Conservation (phyloP, 495 filamentous ascomycete species). For the Parathielavia appendiculata region DNA sequence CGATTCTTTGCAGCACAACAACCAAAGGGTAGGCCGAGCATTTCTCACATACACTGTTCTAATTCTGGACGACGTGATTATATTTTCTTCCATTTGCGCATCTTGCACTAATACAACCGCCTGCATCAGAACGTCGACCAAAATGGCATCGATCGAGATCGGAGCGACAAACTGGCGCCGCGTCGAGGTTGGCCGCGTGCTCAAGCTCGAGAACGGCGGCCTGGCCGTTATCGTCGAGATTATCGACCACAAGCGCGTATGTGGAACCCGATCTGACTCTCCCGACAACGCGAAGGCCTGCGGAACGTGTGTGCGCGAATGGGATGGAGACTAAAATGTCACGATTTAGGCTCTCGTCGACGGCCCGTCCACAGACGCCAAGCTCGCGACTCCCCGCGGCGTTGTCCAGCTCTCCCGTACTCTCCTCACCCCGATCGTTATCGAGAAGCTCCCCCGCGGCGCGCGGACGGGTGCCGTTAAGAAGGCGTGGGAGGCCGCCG, state of each 20-base stretch:
- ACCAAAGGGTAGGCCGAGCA: conserved; percentile 34
- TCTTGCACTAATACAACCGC: conserved; percentile 26
- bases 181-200: conserved; percentile 94
- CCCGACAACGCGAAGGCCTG: conserved; percentile 7
- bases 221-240: conserved; percentile 96
- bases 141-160: conserved; percentile 36
- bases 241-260: conserved; percentile 99
- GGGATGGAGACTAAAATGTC: conserved; percentile 29
- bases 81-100: conserved; percentile 18
- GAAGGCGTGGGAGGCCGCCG: conserved; percentile 77
- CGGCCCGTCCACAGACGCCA: conserved; percentile 74
- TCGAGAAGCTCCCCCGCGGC: conserved; percentile 80
- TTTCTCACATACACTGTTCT: conserved; percentile 13
- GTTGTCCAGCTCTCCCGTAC: conserved; percentile 69
- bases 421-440: conserved; percentile 84
- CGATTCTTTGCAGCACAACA: conserved; percentile 33
- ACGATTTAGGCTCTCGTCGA: conserved; percentile 81
- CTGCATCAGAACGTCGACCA: conserved; percentile 26
- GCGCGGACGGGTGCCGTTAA: conserved; percentile 76
- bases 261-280: conserved; percentile 36
- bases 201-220: conserved; percentile 71
- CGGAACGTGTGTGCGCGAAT: conserved; percentile 13
- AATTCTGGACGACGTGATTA: conserved; percentile 12
- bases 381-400: conserved; percentile 76
- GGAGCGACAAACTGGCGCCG: conserved; percentile 60